Evolutionary conservation across 164 flowering plant species (phyloP).

Genomic region (Sedum album): DNA sequence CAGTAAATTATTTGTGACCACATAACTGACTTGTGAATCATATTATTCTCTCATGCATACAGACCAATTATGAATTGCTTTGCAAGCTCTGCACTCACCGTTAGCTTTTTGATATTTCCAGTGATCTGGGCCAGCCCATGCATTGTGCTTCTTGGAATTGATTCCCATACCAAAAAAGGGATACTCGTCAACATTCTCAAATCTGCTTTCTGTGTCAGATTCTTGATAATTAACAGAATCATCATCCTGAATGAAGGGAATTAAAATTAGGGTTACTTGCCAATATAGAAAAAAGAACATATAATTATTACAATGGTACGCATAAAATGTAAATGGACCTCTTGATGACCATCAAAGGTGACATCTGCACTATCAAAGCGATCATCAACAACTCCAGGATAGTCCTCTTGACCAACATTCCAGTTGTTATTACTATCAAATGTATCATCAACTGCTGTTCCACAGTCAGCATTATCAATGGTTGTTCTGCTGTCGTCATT

Average conservation of each 20-base stretch:
- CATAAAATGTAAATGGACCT: conserved; percentile 26
- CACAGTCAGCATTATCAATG: conserved; percentile 15
- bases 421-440: conserved; percentile 34
- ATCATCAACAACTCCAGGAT: conserved; percentile 37
- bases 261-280: neutral
- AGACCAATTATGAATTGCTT: neutral
- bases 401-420: conserved; percentile 53
- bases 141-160: conserved; percentile 52
- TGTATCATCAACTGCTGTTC: conserved; percentile 14
- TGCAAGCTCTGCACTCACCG: conserved; percentile 27
- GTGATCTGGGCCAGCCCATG: conserved; percentile 99
- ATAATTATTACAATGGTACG: neutral
- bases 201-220: conserved; percentile 41
- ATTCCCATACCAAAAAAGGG: conserved; percentile 56
- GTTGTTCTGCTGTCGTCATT: conserved; percentile 16
- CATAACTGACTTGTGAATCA: neutral
- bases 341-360: conserved; percentile 31
- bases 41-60: neutral
- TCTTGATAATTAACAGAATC: conserved; percentile 19
- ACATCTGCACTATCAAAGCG: conserved; percentile 27
- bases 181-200: conserved; percentile 48
- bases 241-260: conserved; percentile 36
- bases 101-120: conserved; percentile 81
- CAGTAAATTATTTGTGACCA: neutral
- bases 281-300: neutral